phyloP scores from a whole-genome alignment of 129 eudicot species.

The Helianthus annuus region DNA sequence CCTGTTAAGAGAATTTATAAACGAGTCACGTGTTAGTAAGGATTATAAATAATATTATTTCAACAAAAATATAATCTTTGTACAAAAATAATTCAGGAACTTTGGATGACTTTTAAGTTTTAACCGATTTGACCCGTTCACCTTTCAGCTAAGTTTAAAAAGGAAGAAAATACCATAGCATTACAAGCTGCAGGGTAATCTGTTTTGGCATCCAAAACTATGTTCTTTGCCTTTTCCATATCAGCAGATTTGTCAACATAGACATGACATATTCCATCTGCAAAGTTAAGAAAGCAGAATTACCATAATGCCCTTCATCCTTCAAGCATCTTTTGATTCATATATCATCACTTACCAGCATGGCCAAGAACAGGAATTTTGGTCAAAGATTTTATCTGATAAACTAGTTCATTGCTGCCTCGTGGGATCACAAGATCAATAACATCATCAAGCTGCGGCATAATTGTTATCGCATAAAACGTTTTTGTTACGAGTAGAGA shows the following conservation, averaged over 20 bases:
- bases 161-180: conserved; percentile 72
- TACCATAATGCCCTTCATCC: conserved; percentile 11
- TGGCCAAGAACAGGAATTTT: conserved; percentile 97
- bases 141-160: background rate
- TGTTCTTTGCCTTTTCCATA: conserved; percentile 82
- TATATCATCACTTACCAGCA: conserved; percentile 60
- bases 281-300: conserved; percentile 25
- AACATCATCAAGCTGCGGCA: conserved; percentile 88
- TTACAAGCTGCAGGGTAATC: conserved; percentile 99
- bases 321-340: conserved; percentile 18
- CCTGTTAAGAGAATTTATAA: conserved; percentile 40
- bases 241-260: conserved; percentile 95
- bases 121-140: background rate
- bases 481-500: background rate
- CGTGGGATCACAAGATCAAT: conserved; percentile 99
- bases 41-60: background rate
- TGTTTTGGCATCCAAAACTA: conserved; percentile 88
- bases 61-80: background rate
- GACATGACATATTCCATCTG: conserved; percentile 98
- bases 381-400: conserved; percentile 88
- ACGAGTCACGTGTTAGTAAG: background rate
- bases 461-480: conserved; percentile 6
- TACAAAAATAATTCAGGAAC: conserved; percentile 9
- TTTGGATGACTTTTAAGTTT: conserved; percentile 4
- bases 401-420: conserved; percentile 95